Percentiles rank a stretch among this genome's conserved stretches.
Conservation (phyloP, 495 filamentous ascomycete genomes). For the Chaetomium fimeti region DNA sequence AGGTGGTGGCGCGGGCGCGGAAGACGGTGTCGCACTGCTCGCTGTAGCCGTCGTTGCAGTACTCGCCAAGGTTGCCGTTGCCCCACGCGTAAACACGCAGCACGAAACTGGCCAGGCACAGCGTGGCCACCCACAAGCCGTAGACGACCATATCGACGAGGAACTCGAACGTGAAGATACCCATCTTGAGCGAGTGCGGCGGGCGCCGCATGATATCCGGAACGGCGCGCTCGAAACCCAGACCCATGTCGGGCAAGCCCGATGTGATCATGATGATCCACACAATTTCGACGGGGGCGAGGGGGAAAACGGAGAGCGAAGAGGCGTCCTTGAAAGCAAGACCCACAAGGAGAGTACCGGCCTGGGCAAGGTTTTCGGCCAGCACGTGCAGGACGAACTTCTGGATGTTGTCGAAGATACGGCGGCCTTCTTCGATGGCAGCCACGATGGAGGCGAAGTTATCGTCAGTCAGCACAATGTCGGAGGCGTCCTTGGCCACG, state of each 20-base stretch:
- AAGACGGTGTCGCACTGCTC: constrained; percentile 62
- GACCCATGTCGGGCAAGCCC: constrained; percentile 69
- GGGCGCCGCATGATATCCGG: constrained; percentile 70
- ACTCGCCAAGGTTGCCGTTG: constrained; percentile 62
- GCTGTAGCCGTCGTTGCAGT: constrained; percentile 62
- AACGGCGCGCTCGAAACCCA: constrained; percentile 68
- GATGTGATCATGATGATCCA: constrained; percentile 81
- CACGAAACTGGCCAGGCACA: constrained; percentile 45
- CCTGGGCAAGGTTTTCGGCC: constrained; percentile 72
- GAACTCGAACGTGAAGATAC: constrained; percentile 67
- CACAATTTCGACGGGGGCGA: constrained; percentile 71
- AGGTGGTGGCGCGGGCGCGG: constrained; percentile 72
- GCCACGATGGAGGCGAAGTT: constrained; percentile 78
- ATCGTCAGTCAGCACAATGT: constrained; percentile 84
- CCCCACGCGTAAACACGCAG: constrained; percentile 66
- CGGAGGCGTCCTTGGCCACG: constrained; percentile 81
- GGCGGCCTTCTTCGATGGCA: constrained; percentile 69
- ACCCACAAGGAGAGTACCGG: constrained; percentile 66
- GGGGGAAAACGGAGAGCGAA: constrained; percentile 67
- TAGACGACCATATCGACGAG: constrained; percentile 74
- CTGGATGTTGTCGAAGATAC: constrained; percentile 78
- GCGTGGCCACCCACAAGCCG: constrained; percentile 62
- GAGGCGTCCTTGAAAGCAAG: constrained; percentile 67
- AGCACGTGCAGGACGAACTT: constrained; percentile 77
- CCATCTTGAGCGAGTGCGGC: constrained; percentile 60